Percentiles rank a stretch among this genome's conserved stretches.
phyloP scores from a whole-genome alignment of 805 yeast species.

The Wickerhamiella nectarea region DNA sequence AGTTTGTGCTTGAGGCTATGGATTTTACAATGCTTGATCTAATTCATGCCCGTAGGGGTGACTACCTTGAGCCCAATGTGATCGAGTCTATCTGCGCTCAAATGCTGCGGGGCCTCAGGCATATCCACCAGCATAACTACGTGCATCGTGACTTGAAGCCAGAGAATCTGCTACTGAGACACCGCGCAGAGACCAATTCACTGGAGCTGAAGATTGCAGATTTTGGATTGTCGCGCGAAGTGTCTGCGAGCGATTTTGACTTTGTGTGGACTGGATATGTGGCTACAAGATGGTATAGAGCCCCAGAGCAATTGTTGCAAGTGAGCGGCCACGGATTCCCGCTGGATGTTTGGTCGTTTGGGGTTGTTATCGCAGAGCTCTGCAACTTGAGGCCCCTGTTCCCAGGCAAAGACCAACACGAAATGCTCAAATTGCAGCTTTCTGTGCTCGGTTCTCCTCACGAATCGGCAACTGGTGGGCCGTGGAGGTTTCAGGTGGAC shows the following conservation, averaged over 20 bases:
- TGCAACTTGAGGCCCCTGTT: conserved; percentile 66
- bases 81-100: conserved; percentile 43
- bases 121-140: conserved; percentile 56
- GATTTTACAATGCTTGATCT: conserved; percentile 68
- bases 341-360: conserved; percentile 88
- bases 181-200: conserved; percentile 27
- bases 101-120: conserved; percentile 60
- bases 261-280: conserved; percentile 67
- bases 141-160: conserved; percentile 91
- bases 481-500: not conserved
- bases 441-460: conserved; percentile 62
- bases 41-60: conserved; percentile 45
- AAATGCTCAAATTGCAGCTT: conserved; percentile 60
- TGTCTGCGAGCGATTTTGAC: conserved; percentile 35
- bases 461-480: not conserved
- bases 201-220: conserved; percentile 76
- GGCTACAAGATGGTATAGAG: conserved; percentile 92
- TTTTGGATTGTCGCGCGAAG: conserved; percentile 79
- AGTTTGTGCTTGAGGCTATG: conserved; percentile 83
- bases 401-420: conserved; percentile 69
- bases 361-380: conserved; percentile 77
- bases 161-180: conserved; percentile 68
- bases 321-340: conserved; percentile 54
- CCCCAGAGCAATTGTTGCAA: conserved; percentile 62
- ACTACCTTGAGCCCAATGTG: conserved; percentile 42